These are phyloP conservation scores for Grigorovia yakushimaensis DNA, from an alignment of 805 yeast species.

Conservation along the genomic window DNA sequence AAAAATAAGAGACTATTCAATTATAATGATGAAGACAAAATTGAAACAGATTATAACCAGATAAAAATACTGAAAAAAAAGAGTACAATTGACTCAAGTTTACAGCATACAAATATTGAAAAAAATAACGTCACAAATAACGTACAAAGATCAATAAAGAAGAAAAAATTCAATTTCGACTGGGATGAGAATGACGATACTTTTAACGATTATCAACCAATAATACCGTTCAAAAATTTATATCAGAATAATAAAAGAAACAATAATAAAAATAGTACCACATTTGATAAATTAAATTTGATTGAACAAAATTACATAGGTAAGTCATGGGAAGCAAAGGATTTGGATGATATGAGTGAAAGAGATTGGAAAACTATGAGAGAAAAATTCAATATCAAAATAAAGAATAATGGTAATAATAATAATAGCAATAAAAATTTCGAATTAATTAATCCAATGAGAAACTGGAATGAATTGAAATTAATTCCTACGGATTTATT, in stretches of 20 bases:
- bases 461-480: constrained; percentile 61
- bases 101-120: not conserved
- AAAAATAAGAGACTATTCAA: not conserved
- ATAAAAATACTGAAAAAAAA: too few relatives aligned
- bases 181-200: constrained; percentile 72
- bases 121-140: not conserved
- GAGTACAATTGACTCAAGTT: too few relatives aligned
- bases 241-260: constrained; percentile 2
- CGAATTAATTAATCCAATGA: constrained; percentile 40
- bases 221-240: constrained; percentile 18
- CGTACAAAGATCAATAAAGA: not conserved
- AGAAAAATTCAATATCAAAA: constrained; percentile 63
- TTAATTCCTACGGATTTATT: constrained; percentile 36
- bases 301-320: constrained; percentile 17
- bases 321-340: constrained; percentile 59
- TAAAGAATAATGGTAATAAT: constrained; percentile 33
- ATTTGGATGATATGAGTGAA: constrained; percentile 51
- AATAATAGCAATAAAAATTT: too few relatives aligned
- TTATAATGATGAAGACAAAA: too few relatives aligned
- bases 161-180: constrained; percentile 46
- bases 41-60: not conserved
- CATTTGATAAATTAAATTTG: constrained; percentile 2
- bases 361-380: constrained; percentile 86
- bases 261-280: too few relatives aligned
- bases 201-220: constrained; percentile 33